A percentile compares a stretch with the other conserved stretches of the same genome.
Conservation (phyloP, 2,329 filamentous ascomycete genomes). For the Zymoseptoria pseudotritici region DNA sequence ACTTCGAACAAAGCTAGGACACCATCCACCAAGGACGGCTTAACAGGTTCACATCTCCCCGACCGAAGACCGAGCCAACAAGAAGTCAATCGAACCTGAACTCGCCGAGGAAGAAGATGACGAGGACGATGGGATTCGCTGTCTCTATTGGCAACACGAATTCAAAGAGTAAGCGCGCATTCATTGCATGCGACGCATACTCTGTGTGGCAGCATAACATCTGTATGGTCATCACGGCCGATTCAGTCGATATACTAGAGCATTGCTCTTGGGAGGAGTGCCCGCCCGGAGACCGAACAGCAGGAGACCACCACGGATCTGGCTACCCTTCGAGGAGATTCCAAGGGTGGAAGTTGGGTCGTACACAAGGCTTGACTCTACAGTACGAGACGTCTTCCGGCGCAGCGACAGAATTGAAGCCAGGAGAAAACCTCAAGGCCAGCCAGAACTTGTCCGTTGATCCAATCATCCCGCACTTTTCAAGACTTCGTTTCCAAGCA, state of each 20-base stretch:
- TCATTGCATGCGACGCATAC: constrained; percentile 94
- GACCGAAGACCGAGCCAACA: constrained; percentile 29
- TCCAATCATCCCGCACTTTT: no score
- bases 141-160: constrained; percentile 83
- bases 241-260: constrained; percentile 65
- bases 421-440: no score
- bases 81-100: constrained; percentile 45
- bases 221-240: constrained; percentile 79
- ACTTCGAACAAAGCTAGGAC: no score
- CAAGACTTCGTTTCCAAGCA: no score
- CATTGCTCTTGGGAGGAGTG: constrained; percentile 92
- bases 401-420: neutral
- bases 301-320: constrained; percentile 54
- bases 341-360: no score
- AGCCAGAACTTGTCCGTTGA: no score
- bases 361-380: no score
- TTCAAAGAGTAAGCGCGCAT: constrained; percentile 77
- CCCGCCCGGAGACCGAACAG: constrained; percentile 65
- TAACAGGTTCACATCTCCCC: no score
- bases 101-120: constrained; percentile 43
- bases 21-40: no score
- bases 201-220: constrained; percentile 96
- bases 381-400: neutral
- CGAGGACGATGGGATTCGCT: constrained; percentile 57
- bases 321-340: no score